Evolutionary conservation across 768 basidiomycete genomes (phyloP), one percentile per base, ranked within the genome.

Genomic region (Termitomyces sp.): DNA sequence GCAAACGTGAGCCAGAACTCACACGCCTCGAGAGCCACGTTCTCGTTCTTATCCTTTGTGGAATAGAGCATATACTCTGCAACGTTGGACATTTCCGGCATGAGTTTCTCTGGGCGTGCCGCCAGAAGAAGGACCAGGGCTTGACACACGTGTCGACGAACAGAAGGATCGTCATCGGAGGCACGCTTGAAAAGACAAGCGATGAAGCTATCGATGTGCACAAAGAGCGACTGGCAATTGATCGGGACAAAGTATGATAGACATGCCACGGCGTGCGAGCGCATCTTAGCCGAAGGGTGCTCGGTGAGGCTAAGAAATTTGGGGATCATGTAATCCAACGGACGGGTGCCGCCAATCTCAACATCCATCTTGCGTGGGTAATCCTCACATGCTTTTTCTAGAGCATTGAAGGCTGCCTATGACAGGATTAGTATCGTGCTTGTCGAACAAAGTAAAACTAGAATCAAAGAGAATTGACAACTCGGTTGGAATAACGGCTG

Each of bases 1-100:
- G 97, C 95, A 68, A 99, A 98, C 1, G 95, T 97, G 60, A 99
- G 80, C 97, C 97, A 99, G 72, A 99, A 99, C 79, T 99, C 97
- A 80, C 95, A 97, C 24, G 97, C 97, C 75, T 99, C 97, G 50
- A 99, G 80, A 2, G 96, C 94, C 54, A 94, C 96, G 61, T 88
- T 89, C 74, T 98, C 95, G 70, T 98, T 94, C 75, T 91, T 90
- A 78, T 98, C 95, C 73, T 95, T 94, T 14, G 94, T 98, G 28
- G 94, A 96, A 75, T 94, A 98, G 40, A 98, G 81, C 93, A 99
- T 98, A 73, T 97, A 99, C 70, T 97, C 94, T 28, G 96, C 94
- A 43, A 99, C 97, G 64, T 93, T 94, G 24, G 77, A 70, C 82
- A 99, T 92, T 70, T 98, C 94, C 0, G 96, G 97, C 79, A 98